Evolutionary conservation across 768 basidiomycete species (phyloP), one percentile per base, ranked within the genome.

Genomic region (Leucogyrophana mollusca): DNA sequence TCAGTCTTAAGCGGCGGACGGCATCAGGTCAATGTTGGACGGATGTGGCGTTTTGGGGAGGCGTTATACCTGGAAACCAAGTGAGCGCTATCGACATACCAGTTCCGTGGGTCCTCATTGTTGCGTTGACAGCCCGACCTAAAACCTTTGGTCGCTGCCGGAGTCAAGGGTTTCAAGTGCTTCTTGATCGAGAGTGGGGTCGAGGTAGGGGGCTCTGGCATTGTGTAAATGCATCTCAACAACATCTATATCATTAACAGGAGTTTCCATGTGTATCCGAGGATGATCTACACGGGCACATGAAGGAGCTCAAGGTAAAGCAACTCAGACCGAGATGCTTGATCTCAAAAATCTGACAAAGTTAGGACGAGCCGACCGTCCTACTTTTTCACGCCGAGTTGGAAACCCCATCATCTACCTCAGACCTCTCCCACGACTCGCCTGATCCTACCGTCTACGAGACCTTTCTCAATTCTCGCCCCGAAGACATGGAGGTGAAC

Each of bases 171-270:
- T 0, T 97, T 97, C 76, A 97, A 98, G 64, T 96, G 94, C 62
- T 98, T 97, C 66, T 70, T 97, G 54, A 94, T 94, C 51, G 87
- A 95, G 54, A 95, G 93, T 57, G 95, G 96, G 20, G 94, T 98
- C 14, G 88, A 96, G 51, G 94, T 93, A 56, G 40, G 72, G 45
- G 4, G 16, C 46, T 34, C 21, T 36, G 37, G 34, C 16, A 16
- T 36, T 17, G 16, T 24, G 21, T 25, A 25, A 39, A 27, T 46
- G 44, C 55, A 9, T 55, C 37, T 21, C 9, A 30, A 46, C 46
- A 13, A 36, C 42, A n/a, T 33, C 13, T 25, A 24, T 23, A 25
- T 16, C 35, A 8, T 37, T n/a, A n/a, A n/a, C 55, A 94, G 93
- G 94, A 99, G 72, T 98, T 99, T 62, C 95, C 94, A 3, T 85